Evolutionary conservation across 495 filamentous ascomycete species (phyloP), one percentile per base, ranked within the genome.

Genomic region (Echria macrotheca): DNA sequence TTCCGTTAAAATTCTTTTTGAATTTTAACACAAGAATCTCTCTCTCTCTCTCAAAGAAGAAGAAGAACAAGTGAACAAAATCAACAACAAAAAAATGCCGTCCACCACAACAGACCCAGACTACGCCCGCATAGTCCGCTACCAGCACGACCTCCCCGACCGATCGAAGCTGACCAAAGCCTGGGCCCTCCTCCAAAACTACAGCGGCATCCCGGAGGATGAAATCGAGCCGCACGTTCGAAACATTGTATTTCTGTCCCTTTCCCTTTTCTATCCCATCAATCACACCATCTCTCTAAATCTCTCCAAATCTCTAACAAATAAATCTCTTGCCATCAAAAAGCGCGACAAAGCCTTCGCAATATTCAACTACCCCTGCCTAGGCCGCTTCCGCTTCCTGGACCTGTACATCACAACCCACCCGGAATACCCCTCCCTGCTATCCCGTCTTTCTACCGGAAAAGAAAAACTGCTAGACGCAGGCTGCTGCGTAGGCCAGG

Each of bases 401-500:
- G 57, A 67, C 45, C 60, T 73, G 23, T 57, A 55, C 47, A 55
- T 69, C 46, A 58, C 58, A 19, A 55, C 54, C n/a, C 46, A 50
- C 3, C 50, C 58, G 2, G 0, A 28, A 11, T 67, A 69, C 58
- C 37, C 50, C 19, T 39, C 41, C 3, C 42, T 69, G 33, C 31
- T 65, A 11, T n/a, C 54, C 18, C 59, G 59, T 36, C 36, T 52
- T 14, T 49, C 53, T 28, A 47, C 44, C 17, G 59, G 56, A 2
- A n/a, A n/a, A n/a, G 59, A 53, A 7, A 56, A 44, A 1, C 54
- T 80, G 21, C 65, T 80, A n/a, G 75, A 78, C 31, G 54, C 73
- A 0, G 75, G 74, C 0, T 77, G 72, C 47, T 77, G 71, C 38
- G 67, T 78, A 32, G 75, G 73, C 14, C 72, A 77, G 38, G 71